A percentile compares a stretch with the other conserved stretches of the same genome.
Evolutionary conservation across 495 filamentous ascomycete species (phyloP).

Genomic region (Penicillium lividum): DNA sequence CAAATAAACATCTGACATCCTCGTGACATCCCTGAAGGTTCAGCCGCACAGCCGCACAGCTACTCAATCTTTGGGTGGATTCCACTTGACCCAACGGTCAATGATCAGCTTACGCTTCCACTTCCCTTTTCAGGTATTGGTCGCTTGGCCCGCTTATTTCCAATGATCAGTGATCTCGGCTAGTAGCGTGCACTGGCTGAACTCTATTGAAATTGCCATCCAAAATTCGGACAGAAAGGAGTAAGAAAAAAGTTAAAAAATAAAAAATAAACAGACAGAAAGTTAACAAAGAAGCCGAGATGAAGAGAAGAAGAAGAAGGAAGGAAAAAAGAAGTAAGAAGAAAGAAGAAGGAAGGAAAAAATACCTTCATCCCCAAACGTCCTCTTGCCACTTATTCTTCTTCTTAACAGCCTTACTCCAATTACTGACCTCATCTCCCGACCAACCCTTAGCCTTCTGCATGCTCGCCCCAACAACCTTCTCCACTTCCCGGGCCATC

Average conservation of each 20-base stretch:
- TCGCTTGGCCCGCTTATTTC: background rate
- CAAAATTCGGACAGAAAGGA: background rate
- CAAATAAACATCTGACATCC: background rate
- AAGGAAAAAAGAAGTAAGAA: background rate
- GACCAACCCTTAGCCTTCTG: constrained; percentile 32
- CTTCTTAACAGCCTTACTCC: constrained; percentile 46
- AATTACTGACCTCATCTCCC: constrained; percentile 39
- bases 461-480: constrained; percentile 35
- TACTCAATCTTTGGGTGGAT: too few species aligned
- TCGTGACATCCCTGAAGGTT: background rate
- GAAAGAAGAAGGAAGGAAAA: background rate
- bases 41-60: background rate
- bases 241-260: background rate
- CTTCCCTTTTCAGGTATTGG: background rate
- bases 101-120: background rate
- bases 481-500: constrained; percentile 54
- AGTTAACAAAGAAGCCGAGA: background rate
- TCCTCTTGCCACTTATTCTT: constrained; percentile 53
- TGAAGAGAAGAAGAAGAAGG: background rate
- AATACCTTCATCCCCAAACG: constrained; percentile 31
- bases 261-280: background rate
- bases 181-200: background rate
- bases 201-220: background rate
- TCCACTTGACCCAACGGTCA: too few species aligned
- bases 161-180: background rate